Conservation (phyloP, 2,329 filamentous ascomycete species). For the Venturia carpophila region DNA sequence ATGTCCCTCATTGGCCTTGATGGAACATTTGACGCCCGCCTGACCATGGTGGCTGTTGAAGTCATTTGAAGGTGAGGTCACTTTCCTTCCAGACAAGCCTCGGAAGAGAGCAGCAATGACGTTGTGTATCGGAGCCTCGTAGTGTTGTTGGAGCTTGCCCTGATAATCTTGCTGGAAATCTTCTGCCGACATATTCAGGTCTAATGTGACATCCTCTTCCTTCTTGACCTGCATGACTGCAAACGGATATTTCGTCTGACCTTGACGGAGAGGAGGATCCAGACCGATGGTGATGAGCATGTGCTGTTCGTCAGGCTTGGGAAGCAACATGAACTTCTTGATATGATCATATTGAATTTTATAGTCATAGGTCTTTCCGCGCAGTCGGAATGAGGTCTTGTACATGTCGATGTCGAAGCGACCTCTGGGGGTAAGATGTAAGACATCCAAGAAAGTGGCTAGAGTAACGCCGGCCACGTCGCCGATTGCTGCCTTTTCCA, state of each 20-base stretch:
- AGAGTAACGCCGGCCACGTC: conserved; percentile 98
- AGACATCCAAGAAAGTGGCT: conserved; percentile 90
- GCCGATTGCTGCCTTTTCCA: conserved; percentile 98
- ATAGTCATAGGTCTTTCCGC: conserved; percentile 99
- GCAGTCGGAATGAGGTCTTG: conserved; percentile 90
- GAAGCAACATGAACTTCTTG: conserved; percentile 98
- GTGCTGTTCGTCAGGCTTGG: conserved; percentile 97
- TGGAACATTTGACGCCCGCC: conserved; percentile 97
- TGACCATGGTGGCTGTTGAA: conserved; percentile 91
- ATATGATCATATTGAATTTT: conserved; percentile 98
- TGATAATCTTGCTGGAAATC: conserved; percentile 79
- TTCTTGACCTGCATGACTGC: conserved; percentile 98
- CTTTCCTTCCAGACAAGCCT: conserved; percentile 88
- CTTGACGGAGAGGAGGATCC: conserved; percentile 89
- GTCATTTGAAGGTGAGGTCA: conserved; percentile 87
- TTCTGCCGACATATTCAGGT: conserved; percentile 92
- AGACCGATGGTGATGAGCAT: conserved; percentile 90
- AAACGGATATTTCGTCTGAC: conserved; percentile 96
- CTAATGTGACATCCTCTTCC: conserved; percentile 93
- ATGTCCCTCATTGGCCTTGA: conserved; percentile 98
- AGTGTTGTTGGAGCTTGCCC: conserved; percentile 78
- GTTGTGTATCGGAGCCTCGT: conserved; percentile 87
- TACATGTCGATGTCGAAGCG: conserved; percentile 99
- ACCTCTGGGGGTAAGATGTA: conserved; percentile 96
- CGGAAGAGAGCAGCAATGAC: conserved; percentile 95